Base-by-base conservation (phyloP, 352 stramenopile genomes). In the Aphanomyces invadans region DNA sequence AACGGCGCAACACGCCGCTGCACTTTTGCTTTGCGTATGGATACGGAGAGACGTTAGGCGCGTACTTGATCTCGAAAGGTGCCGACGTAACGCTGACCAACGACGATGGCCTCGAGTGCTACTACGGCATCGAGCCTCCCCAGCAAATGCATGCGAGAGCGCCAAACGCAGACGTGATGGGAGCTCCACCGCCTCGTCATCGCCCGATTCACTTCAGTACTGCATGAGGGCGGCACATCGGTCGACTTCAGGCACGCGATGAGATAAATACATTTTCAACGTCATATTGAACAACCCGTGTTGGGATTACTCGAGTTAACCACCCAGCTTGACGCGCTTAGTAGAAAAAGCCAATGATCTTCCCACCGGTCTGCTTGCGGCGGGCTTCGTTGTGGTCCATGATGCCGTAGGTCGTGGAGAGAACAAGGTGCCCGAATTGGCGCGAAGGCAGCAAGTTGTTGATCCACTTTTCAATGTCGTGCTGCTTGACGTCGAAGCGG, bases 301-400 rank as follows among this genome's bases (percentile, higher is more conserved):
- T 31, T 25, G n/a, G 33, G 44, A 15, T 68, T 1, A 7, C 10
- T 63, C 21, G 12, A 53, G 19, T 42, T 42, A 42, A 15, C 36
- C 36, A 7, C 36, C 36, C 36, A n/a, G 49, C 23, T 25, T 5
- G 26, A 17, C 7, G 25, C 23, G 26, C 69, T 81, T 97, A 99
- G 85, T 99, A 99, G 87, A 99, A 99, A 84, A 99, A 99, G 71
- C 97, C 97, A 69, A 99, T 94, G 82, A 99, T 88, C 90, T 99
- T 99, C 78, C 97, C 97, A 96, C 97, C 97, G 52, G 96, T 99
- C 87, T 99, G 97, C 96, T 99, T 99, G 75, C 97, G 93, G 76
- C 96, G 95, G 55, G 97, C 97, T 74, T 95, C 86, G 79, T 92
- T 84, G 81, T 95, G 86, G 80, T 95, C 86, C 86, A 95, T 95